Evolutionary conservation across 352 stramenopile genomes (phyloP).

Genomic region (Globisporangium emineosum): DNA sequence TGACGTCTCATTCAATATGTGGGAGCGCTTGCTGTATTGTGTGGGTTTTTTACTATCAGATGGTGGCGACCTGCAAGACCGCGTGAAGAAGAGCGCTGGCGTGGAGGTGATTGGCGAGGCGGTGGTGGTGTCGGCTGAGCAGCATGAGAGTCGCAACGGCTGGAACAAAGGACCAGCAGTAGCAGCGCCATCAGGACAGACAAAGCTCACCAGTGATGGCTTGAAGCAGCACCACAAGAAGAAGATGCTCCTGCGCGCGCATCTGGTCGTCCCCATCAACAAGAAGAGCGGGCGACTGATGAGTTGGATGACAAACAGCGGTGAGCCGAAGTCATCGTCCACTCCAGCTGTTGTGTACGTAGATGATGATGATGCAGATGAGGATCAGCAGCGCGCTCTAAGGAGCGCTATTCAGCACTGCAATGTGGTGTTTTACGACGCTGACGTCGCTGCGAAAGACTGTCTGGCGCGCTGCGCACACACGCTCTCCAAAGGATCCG

Average conservation of each 20-base stretch:
- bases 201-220: not conserved
- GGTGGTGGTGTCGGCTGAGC: not conserved
- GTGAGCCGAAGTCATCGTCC: not conserved
- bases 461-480: constrained; percentile 14
- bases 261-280: not conserved
- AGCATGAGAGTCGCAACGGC: not conserved
- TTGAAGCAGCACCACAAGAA: not conserved
- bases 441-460: constrained; percentile 10
- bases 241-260: not conserved
- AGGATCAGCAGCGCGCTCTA: not conserved
- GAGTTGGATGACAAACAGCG: not conserved
- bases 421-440: constrained; percentile 27
- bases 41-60: too few relatives aligned
- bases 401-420: constrained; percentile 11
- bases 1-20: not conserved
- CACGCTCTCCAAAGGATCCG: constrained; percentile 5
- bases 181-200: not conserved
- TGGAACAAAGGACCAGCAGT: not conserved
- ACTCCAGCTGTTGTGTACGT: constrained; percentile 4
- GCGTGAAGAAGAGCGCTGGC: not conserved
- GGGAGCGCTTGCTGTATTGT: not conserved
- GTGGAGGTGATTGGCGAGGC: constrained; percentile 1
- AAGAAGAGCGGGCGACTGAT: not conserved
- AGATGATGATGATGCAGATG: not conserved
- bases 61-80: not conserved